Evolutionary conservation across 176 grass and related monocot species (phyloP), one percentile per base, ranked within the genome.

Genomic region (Pontederia paniculata): DNA sequence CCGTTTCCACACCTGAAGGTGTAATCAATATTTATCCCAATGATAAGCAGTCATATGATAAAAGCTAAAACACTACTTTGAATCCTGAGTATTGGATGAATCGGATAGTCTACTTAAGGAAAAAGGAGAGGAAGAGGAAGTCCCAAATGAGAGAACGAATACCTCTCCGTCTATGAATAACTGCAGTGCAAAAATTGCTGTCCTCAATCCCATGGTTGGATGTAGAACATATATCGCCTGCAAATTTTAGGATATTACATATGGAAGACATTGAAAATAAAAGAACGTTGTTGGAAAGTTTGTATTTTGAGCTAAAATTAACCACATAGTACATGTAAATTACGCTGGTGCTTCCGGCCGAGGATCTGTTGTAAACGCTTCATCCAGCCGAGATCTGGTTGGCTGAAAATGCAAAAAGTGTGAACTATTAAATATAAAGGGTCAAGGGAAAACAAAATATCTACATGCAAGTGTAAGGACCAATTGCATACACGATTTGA

Each of bases 221-320:
- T 97, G 86, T 22, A 90, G 83, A 66, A 90, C 69, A 81, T 90
- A 90, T 76, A 97, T 90, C 45, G 74, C 80, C 91, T 97, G 76
- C 54, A 58, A 61, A 67, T 42, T 2, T 37, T 37, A 60, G 58
- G n/a, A 11, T 16, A 14, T 44, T 8, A 2, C 9, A 46, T 3
- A 1, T 20, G 19, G 20, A 2, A 2, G 21, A 15, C 2, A 37
- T 37, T 37, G 28, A 37, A 37, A 37, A 37, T 37, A 37, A 37
- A 37, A 37, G 28, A 37, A n/a, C n/a, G 11, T 47, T 1, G 12
- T 3, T 4, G 19, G 8, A 48, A 56, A 57, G 13, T 56, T 19
- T 54, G 17, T 37, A 37, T 37, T 37, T 37, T 6, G 7, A 37
- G 28, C 28, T 37, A 37, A 37, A 37, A 37, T 37, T 37, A 37